Percentiles rank a stretch among this genome's conserved stretches.
Evolutionary conservation across 2,329 filamentous ascomycete species (phyloP).

Genomic region (Biscogniauxia mediterranea): DNA sequence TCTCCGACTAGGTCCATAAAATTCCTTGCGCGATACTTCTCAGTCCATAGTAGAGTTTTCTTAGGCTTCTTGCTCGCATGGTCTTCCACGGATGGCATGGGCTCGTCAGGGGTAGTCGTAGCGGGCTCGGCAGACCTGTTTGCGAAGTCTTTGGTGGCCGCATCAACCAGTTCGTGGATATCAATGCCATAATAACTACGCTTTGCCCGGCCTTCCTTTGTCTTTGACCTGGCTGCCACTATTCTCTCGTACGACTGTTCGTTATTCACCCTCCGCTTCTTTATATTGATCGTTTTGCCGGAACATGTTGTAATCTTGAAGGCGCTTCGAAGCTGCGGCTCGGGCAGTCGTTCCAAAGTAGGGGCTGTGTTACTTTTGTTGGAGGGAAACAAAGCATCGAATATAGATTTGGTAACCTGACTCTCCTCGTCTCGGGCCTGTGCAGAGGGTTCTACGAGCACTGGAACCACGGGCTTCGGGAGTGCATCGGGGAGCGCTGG

Average conservation of each 20-base stretch:
- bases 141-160: slow-evolving; percentile 61
- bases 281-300: slow-evolving; percentile 56
- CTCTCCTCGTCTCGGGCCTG: slow-evolving; percentile 2
- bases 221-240: slow-evolving; percentile 65
- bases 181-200: slow-evolving; percentile 89
- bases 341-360: slow-evolving; percentile 22
- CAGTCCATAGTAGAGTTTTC: slow-evolving; percentile 78
- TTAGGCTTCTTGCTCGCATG: slow-evolving; percentile 39
- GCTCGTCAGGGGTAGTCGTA: slow-evolving; percentile 31
- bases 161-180: slow-evolving; percentile 78
- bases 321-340: slow-evolving; percentile 19
- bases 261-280: slow-evolving; percentile 47
- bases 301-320: slow-evolving; percentile 53
- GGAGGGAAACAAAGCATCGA: slow-evolving; percentile 22
- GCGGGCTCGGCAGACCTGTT: slow-evolving; percentile 28
- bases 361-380: slow-evolving; percentile 13
- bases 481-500: slow-evolving; percentile 12
- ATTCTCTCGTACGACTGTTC: slow-evolving; percentile 62
- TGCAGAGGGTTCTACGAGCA: neutral
- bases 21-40: slow-evolving; percentile 90
- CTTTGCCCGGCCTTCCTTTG: slow-evolving; percentile 65
- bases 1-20: slow-evolving; percentile 95
- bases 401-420: slow-evolving; percentile 6
- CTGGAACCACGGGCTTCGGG: slow-evolving; percentile 4
- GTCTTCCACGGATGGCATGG: slow-evolving; percentile 44